Evolutionary conservation across 495 filamentous ascomycete genomes (phyloP).

Genomic region (Parmelia sp.): DNA sequence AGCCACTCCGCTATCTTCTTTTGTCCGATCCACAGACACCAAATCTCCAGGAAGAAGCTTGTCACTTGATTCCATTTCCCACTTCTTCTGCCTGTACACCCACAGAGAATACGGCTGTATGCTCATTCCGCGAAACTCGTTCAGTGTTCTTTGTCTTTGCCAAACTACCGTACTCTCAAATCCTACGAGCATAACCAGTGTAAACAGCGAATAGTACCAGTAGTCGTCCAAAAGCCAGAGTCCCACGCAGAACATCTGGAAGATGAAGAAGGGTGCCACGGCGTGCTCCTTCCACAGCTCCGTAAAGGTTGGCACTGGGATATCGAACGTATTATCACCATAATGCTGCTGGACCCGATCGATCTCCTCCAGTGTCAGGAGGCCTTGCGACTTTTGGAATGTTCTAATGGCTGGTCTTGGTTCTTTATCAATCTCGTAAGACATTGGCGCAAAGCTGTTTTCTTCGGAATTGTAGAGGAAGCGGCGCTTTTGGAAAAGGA

Average conservation of each 20-base stretch:
- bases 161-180: constrained; percentile 99
- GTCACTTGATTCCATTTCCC: constrained; percentile 86
- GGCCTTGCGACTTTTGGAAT: constrained; percentile 74
- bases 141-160: constrained; percentile 96
- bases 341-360: constrained; percentile 81
- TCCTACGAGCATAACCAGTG: constrained; percentile 92
- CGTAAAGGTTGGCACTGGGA: constrained; percentile 88
- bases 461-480: constrained; percentile 74
- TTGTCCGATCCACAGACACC: constrained; percentile 87
- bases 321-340: constrained; percentile 95
- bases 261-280: constrained; percentile 98
- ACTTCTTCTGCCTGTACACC: constrained; percentile 78
- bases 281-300: constrained; percentile 98
- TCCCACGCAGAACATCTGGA: constrained; percentile 97
- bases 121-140: constrained; percentile 97
- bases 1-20: constrained; percentile 93
- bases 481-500: constrained; percentile 96
- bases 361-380: constrained; percentile 64
- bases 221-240: constrained; percentile 99
- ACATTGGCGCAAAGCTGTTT: constrained; percentile 68
- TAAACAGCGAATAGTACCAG: constrained; percentile 99
- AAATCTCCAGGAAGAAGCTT: constrained; percentile 94
- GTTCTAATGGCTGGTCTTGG: constrained; percentile 67
- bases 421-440: constrained; percentile 77
- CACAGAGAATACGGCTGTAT: constrained; percentile 95